phyloP scores from a whole-genome alignment of 2,329 filamentous ascomycete genomes.

The Bretziella fagacearum region DNA sequence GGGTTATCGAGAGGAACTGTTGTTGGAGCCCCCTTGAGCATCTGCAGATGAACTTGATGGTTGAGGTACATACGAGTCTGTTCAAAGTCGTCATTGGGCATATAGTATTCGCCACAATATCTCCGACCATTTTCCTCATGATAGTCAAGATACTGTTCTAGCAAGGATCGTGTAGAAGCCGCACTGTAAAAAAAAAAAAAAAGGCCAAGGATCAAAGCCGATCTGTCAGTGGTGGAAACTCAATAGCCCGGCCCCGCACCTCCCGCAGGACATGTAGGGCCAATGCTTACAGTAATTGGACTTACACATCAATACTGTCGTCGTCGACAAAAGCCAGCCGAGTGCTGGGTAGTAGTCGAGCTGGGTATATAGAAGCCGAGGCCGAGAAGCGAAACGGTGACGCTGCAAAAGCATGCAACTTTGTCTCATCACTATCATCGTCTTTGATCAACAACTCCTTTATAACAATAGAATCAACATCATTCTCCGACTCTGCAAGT shows the following conservation, averaged over 20 bases:
- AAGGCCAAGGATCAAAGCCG: no score
- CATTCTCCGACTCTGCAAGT: background rate
- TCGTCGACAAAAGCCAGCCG: slow-evolving; percentile 11
- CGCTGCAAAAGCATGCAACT: slow-evolving; percentile 1
- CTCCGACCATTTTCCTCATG: slow-evolving; percentile 44
- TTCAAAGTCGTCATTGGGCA: slow-evolving; percentile 50
- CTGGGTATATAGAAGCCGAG: slow-evolving; percentile 9
- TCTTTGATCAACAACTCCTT: background rate
- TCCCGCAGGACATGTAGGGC: no score
- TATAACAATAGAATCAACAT: slow-evolving; percentile 1
- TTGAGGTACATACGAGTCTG: slow-evolving; percentile 44
- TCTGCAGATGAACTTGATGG: slow-evolving; percentile 44
- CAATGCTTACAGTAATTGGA: background rate
- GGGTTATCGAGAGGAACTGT: slow-evolving; percentile 27
- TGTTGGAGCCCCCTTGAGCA: slow-evolving; percentile 29
- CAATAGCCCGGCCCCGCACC: no score
- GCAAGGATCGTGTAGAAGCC: slow-evolving; percentile 32
- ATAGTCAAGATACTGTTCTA: slow-evolving; percentile 35
- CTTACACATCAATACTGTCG: slow-evolving; percentile 15
- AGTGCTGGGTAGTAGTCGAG: background rate
- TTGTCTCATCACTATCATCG: slow-evolving; percentile 3
- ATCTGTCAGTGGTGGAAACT: background rate
- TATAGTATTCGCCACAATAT: slow-evolving; percentile 45
- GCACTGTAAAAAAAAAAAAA: slow-evolving; percentile 19
- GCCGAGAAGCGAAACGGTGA: slow-evolving; percentile 4